Evolutionary conservation across 164 flowering plant species (phyloP), one percentile per base, ranked within the genome.

Genomic region (Litsea cubeba): DNA sequence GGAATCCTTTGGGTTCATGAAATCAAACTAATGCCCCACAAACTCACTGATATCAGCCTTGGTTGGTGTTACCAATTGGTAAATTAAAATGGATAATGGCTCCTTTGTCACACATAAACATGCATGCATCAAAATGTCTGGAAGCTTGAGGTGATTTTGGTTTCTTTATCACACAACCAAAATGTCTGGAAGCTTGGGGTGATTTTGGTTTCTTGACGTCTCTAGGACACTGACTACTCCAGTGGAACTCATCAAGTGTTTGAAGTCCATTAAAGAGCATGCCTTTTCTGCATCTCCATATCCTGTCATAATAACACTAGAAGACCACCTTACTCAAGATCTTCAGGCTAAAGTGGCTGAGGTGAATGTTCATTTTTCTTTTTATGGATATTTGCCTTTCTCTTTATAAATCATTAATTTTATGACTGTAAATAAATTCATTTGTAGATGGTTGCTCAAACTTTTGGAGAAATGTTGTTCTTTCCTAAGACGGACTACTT

Each of bases 311-410:
- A 81, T 91, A 67, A 91, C 96, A 65, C 74, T 91, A 22, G 96
- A 91, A 82, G 93, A 91, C 50, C 96, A 91, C 75, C 90, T 89
- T 50, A 86, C 92, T 11, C 83, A 87, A 51, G 86, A 86, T 25
- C 96, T 87, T 78, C 92, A 87, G 79, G 89, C 86, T 75, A 89
- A 87, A 89, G 91, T 84, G 75, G 96, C 96, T 24, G 79, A 86
- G 88, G 96, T 91, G 72, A 76, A 69, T 3, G 0, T 67, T 66
- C 62, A 3, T n/a, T 67, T 57, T 28, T 68, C 3, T 20, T 73
- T 73, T 51, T 40, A 3, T 24, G 30, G 65, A 20, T 32, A 18
- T 28, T 71, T 17, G 14, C 1, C 32, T 23, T n/a, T 24, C 12
- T 62, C 40, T 62, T 46, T 23, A 7, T 25, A 1, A 11, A 30